Evolutionary conservation across 73 alveolate genomes (phyloP), one percentile per base, ranked within the genome.

Genomic region (Effrenium voratum): DNA sequence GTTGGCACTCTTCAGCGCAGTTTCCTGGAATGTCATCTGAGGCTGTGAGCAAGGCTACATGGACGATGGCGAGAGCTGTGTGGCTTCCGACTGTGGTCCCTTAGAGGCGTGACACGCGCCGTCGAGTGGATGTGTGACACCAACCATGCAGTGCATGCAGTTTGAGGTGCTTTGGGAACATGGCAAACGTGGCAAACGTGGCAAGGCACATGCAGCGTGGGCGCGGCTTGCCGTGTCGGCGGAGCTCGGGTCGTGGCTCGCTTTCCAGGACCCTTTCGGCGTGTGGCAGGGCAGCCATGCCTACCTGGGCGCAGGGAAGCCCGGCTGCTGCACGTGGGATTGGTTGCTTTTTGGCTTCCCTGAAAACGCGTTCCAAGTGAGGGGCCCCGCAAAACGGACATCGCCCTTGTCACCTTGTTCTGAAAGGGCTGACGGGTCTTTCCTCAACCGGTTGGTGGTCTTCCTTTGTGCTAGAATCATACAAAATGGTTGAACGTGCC

Each of bases 61-160:
- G 97, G 97, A 90, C 12, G 97, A 90, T 41, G 97, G 97, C n/a
- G 97, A 90, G 87, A 90, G 83, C 55, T 90, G 97, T 47, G 97
- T 70, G 16, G 97, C 87, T 70, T 50, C 97, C 8, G 97, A 68
- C 50, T 90, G 97, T 36, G 97, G 87, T 32, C 97, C 85, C 22
- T 46, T 90, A 57, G 73, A 88, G 95, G 95, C n/a, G 68, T 41
- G 28, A 6, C 79, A 28, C 41, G n/a, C 43, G 40, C 40, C n/a
- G 40, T 12, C 63, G 2, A 40, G 40, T 66, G 79, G 40, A 30
- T 66, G 79, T 26, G 19, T 16, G 40, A 66, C 43, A n/a, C 28
- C 28, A n/a, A 22, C 6, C 28, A 2, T 57, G 16, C 28, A 30
- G 72, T 57, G 72, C 16, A 30, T 57, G 72, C n/a, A 70, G 82